These are phyloP conservation scores for Mortierella sp. DNA, from an alignment of 371 early-diverging fungal genomes.

Conservation along the genomic window DNA sequence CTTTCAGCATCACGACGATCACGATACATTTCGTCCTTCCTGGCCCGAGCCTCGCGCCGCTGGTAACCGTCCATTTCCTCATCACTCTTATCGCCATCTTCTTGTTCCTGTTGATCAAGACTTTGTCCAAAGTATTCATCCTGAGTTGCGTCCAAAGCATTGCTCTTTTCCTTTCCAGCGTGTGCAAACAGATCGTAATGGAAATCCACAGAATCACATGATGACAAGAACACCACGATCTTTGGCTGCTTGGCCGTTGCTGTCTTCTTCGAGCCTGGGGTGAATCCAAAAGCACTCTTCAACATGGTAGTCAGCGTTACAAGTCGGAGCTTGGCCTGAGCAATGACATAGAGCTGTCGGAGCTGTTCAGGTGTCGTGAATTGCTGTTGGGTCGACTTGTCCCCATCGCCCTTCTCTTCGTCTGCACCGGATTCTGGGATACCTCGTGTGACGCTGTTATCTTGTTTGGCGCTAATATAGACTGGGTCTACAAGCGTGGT, in stretches of 20 bases:
- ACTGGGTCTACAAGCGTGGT: constrained; percentile 78
- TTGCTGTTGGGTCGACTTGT: constrained; percentile 47
- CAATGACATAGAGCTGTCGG: constrained; percentile 81
- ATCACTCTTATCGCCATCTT: constrained; percentile 55
- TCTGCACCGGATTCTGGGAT: constrained; percentile 37
- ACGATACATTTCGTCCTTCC: constrained; percentile 35
- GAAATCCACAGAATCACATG: constrained; percentile 94
- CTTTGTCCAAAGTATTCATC: constrained; percentile 46
- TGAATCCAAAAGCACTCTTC: constrained; percentile 54
- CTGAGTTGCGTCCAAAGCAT: constrained; percentile 35
- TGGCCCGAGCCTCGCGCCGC: constrained; percentile 40
- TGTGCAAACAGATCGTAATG: constrained; percentile 80
- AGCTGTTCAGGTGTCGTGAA: constrained; percentile 84
- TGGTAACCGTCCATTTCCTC: constrained; percentile 51
- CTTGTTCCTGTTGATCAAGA: constrained; percentile 26
- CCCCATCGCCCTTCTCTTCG: constrained; percentile 53
- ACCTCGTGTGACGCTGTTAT: constrained; percentile 32
- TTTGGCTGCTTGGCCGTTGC: constrained; percentile 62
- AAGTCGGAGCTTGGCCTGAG: constrained; percentile 92
- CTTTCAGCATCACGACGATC: constrained; percentile 50
- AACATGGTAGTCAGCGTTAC: constrained; percentile 84
- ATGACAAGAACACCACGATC: constrained; percentile 90
- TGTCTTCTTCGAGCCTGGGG: constrained; percentile 45
- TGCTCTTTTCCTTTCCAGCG: constrained; percentile 60
- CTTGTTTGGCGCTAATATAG: constrained; percentile 62